Base-by-base conservation (phyloP, 2,329 filamentous ascomycete genomes). In the Remersonia thermophila region DNA sequence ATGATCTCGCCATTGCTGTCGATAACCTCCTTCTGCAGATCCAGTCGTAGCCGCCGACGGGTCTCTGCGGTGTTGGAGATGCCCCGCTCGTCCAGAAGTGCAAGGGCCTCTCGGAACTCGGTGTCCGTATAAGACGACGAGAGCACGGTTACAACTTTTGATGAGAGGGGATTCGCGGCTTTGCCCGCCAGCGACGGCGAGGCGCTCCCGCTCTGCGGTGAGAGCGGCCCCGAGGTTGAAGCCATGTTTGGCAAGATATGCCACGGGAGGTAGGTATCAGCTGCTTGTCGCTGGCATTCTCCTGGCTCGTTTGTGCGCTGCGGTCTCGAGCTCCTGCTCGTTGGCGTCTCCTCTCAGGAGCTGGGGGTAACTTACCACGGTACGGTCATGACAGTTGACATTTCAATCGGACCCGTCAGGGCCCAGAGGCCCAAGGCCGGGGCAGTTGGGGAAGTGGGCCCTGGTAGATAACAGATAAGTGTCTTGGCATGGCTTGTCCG, bases 51-150 rank as follows among this genome's bases (percentile, higher is more conserved):
- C 40, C 83, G 79, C 5, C 89, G 76, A 35, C 91, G 73, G 3
- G 78, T 80, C 46, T 87, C 82, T 8, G 83, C 69, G 10, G 76
- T 83, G 54, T 93, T 95, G 37, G 70, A 63, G 11, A 86, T 57
- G 1, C 69, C 69, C 26, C 83, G 72, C 33, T 73, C 63, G 58
- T 95, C 89, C 14, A 96, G 63, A 1, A 91, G 74, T 35, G 73
- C 66, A 20, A 98, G 63, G 11, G 86, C 80, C 63, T 93, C 83
- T 46, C 85, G 76, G 48, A 96, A 93, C 47, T 95, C 89, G 4
- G 83, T 70, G 58, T 96, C 91, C 6, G 86, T 82, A 60, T 94
- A 95, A 0, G 89, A 94, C 2, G 85, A 80, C 3, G 91, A 94
- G 33, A 96, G 72, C 28, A 96, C 81, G 42, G 74, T 79, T 16